Evolutionary conservation across 1,284 basidiomycete genomes (phyloP), one percentile per base, ranked within the genome.

Genomic region (Ceratobasidium sp.): DNA sequence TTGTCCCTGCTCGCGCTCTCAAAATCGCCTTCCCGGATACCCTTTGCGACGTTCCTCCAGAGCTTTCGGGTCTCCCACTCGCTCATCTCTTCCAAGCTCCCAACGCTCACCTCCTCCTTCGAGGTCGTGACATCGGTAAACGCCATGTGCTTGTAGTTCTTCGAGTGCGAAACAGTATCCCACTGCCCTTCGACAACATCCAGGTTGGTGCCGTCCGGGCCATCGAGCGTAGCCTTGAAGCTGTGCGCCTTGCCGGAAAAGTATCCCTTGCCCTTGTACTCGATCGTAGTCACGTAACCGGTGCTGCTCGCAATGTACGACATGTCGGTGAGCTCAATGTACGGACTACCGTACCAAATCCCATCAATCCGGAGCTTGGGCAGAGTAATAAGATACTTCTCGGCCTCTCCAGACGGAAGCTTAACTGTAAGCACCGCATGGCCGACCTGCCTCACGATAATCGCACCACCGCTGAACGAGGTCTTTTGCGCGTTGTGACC

Each of bases 401-500:
- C 92, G 76, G 85, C 84, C 41, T 79, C 80, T 1, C 89, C 89
- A 11, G 84, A 84, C 3, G 89, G 85, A 27, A 90, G 84, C 74
- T 87, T 84, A 74, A 98, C 86, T 14, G 89, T 92, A 53, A 99
- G 85, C 37, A 93, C 83, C 6, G 96, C 96, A 80, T 99, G 97
- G 6, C 97, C 97, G 77, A 98, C 92, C 83, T 99, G 97, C 83
- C 94, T 96, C 71, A 99, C 97, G 76, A 90, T 90, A 82, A 98
- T 98, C 76, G 90, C 90, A 8, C 87, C 85, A 29, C 84, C 84
- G 46, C 85, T 86, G 82, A 89, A 89, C 27, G 84, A 83, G 7
- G 97, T 98, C 89, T 98, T 98, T 84, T 99, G 97, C 8, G 94
- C 97, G 78, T 90, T 96, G 83, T 98, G 95, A 27, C 97, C 97